Evolutionary conservation across 1,284 basidiomycete genomes (phyloP), one percentile per base, ranked within the genome.

Genomic region (Cutaneotrichosporon sp.): DNA sequence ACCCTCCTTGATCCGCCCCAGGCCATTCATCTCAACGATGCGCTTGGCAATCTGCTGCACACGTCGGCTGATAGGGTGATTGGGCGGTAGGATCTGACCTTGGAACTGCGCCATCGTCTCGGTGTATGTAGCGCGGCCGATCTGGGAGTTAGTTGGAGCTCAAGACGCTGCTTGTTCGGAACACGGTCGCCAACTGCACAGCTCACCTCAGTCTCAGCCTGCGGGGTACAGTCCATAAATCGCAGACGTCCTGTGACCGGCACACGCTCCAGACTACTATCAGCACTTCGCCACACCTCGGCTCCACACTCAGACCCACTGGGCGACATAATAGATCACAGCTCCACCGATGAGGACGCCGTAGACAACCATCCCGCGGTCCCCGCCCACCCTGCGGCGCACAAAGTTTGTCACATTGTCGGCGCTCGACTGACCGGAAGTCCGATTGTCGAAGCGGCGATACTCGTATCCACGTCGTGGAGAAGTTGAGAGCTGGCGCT

Each of bases 191-290:
- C n/a, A n/a, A n/a, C n/a, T 17, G 17, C 17, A 12, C 11, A 7
- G 48, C 69, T 61, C 52, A 76, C 71, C 60, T 76, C 68, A 4
- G 79, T 76, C 72, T 93, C 89, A 39, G 74, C 74, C 49, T 78
- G 75, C 0, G 80, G 79, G 33, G 80, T 80, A 7, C 86, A 79
- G 64, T 86, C 84, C 80, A 94, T 93, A 68, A 91, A 92, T 19
- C 90, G 75, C 79, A 84, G 84, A 52, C 90, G 74, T 0, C 89
- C 89, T 0, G 90, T 92, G 64, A 89, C 84, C 5, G 86, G 84
- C 0, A 88, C 86, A 63, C 81, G 79, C 66, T 92, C 89, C 17
- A 90, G 76, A 65, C 89, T 91, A 57, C 12, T 33, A 42, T 50
- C 35, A 54, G 46, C n/a, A n/a, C n/a, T n/a, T n/a, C n/a, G n/a